A percentile compares a stretch with the other conserved stretches of the same genome.
Evolutionary conservation across 2,329 filamentous ascomycete genomes (phyloP).

Genomic region (Hypoxylon sp.): DNA sequence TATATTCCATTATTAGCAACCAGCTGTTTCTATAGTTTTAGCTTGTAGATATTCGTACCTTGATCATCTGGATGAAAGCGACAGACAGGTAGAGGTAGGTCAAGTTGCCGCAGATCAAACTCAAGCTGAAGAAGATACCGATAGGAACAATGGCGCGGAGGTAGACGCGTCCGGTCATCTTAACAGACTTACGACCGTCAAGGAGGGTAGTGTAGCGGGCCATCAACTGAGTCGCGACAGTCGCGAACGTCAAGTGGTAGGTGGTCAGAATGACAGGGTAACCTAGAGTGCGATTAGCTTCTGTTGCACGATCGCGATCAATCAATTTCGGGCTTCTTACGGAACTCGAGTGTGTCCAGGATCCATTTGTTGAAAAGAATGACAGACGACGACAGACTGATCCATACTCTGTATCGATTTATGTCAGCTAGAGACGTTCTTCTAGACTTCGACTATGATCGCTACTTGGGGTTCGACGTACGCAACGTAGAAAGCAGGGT

Average conservation of each 20-base stretch:
- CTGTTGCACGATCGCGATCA: slow-evolving; percentile 66
- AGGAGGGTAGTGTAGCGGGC: slow-evolving; percentile 90
- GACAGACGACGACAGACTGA: slow-evolving; percentile 90
- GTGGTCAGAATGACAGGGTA: slow-evolving; percentile 89
- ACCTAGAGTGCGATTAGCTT: slow-evolving; percentile 61
- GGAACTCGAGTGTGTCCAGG: slow-evolving; percentile 86
- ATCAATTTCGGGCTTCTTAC: slow-evolving; percentile 65
- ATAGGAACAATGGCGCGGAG: slow-evolving; percentile 94
- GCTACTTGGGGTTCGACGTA: slow-evolving; percentile 57
- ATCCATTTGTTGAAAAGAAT: slow-evolving; percentile 99
- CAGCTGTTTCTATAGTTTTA: not conserved
- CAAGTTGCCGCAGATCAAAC: slow-evolving; percentile 95
- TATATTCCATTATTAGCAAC: slow-evolving; percentile 30
- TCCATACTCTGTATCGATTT: slow-evolving; percentile 79
- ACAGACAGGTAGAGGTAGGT: slow-evolving; percentile 96
- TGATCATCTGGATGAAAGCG: slow-evolving; percentile 99
- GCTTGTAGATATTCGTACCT: slow-evolving; percentile 67
- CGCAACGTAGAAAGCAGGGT: slow-evolving; percentile 89
- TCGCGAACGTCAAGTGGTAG: slow-evolving; percentile 95
- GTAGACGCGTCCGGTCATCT: slow-evolving; percentile 97
- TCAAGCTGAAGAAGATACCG: slow-evolving; percentile 94
- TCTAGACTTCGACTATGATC: slow-evolving; percentile 4
- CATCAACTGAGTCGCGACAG: slow-evolving; percentile 92
- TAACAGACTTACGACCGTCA: slow-evolving; percentile 94
- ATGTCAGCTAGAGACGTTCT: slow-evolving; percentile 24